Base-by-base conservation (phyloP, 768 basidiomycete species). In the Leucocoprinus leucothites region DNA sequence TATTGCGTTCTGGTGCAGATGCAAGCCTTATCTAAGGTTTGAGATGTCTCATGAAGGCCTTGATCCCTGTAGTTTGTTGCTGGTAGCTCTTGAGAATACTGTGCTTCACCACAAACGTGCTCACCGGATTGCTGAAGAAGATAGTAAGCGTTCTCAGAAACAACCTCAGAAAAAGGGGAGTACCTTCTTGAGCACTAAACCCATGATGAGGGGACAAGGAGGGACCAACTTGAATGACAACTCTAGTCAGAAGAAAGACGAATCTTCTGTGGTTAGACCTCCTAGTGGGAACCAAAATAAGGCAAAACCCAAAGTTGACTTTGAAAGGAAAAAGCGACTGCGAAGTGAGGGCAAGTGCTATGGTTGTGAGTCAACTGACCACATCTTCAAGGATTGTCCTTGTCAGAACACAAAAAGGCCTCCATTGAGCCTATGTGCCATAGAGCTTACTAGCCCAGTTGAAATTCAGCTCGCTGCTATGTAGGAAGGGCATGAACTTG, bases 1-100 rank as follows among this genome's bases (percentile, higher is more conserved):
- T 9, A 21, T 56, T 8, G 44, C 43, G 5, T 31, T 56, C 35
- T 44, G 48, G 55, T n/a, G 31, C 22, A 8, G 55, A 5, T 56
- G 55, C 19, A 47, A 56, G 19, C 24, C 55, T 3, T 56, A 50
- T 25, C 55, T 56, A n/a, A 13, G 40, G 48, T 14, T 31, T 28
- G 21, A 56, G 26, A 22, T 56, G 48, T 44, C 48, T 8, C 18
- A 43, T 9, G 38, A 56, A 31, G 48, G 55, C 11, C 19, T 56
- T 13, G 48, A 56, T n/a, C 55, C 55, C 0, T 41, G 25, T 14
- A 26, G 31, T 14, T n/a, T 56, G 19, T 49, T 48, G 16, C 13
- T 56, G 13, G 38, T 28, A 4, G 41, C 48, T 13, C 40, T 56
- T 14, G 55, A 56, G 38, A 24, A 28, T 9, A 22, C 47, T 1